A percentile compares a stretch with the other conserved stretches of the same genome.
phyloP scores from a whole-genome alignment of 2,329 filamentous ascomycete genomes.

The Paracamarosporium sp. region DNA sequence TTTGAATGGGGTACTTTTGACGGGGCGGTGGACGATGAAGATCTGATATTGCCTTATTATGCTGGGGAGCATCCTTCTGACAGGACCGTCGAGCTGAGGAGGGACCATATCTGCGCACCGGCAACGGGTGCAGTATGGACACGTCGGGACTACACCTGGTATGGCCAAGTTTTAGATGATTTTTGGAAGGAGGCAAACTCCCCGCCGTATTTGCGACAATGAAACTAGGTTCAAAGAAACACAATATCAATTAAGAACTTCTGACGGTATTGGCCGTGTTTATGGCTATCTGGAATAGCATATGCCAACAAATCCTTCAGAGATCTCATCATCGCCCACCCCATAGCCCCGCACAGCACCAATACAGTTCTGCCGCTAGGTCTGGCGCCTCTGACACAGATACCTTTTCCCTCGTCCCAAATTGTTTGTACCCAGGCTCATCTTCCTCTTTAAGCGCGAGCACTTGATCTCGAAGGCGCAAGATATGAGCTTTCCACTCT shows the following conservation, averaged over 20 bases:
- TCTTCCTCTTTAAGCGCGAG: neutral
- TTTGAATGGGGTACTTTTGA: constrained; percentile 1
- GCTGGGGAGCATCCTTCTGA: neutral
- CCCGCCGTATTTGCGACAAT: constrained; percentile 16
- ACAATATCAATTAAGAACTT: too few species aligned
- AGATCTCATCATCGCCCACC: neutral
- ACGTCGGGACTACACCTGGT: constrained; percentile 2
- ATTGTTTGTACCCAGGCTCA: neutral
- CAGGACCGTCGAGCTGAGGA: neutral
- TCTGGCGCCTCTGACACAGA: neutral
- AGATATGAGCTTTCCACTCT: neutral
- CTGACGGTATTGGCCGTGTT: too few species aligned
- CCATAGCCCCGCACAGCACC: constrained; percentile 4
- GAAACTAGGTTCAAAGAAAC: too few species aligned
- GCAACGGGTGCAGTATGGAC: neutral
- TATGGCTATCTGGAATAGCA: too few species aligned
- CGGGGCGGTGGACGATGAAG: neutral
- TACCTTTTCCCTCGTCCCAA: neutral
- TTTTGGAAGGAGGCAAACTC: constrained; percentile 1
- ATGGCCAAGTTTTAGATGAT: neutral
- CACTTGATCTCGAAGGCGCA: neutral
- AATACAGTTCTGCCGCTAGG: constrained; percentile 4
- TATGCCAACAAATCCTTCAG: too few species aligned
- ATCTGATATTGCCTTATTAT: neutral
- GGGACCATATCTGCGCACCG: neutral